Percentiles rank a stretch among this genome's conserved stretches.
These are phyloP conservation scores for Termitomyces sp. DNA, from an alignment of 768 basidiomycete species.

Conservation along the genomic window DNA sequence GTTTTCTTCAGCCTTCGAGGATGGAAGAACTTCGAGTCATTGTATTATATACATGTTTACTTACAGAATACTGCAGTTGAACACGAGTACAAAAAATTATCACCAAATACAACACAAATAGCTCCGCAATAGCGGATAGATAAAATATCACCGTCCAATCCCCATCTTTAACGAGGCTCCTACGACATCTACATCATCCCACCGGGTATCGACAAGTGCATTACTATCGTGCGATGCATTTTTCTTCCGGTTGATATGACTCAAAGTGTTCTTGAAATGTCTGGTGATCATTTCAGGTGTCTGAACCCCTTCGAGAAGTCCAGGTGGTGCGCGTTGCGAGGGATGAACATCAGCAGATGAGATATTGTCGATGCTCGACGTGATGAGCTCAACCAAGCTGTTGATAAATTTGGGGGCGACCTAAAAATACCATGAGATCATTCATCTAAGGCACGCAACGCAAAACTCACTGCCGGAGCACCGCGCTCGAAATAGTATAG, in stretches of 20 bases:
- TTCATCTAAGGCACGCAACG: neutral
- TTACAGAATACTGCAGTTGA: no score
- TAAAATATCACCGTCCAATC: conserved; percentile 41
- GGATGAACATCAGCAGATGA: conserved; percentile 85
- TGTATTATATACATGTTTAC: no score
- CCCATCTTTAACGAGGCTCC: conserved; percentile 91
- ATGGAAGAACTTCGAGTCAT: no score
- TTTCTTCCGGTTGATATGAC: conserved; percentile 79
- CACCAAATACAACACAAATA: conserved; percentile 1
- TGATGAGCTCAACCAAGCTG: conserved; percentile 92
- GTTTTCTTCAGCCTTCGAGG: no score
- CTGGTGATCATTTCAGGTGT: conserved; percentile 90
- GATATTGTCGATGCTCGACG: conserved; percentile 89
- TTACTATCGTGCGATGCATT: conserved; percentile 34
- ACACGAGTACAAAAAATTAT: conserved; percentile 6
- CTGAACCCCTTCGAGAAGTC: conserved; percentile 87
- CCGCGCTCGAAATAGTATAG: conserved; percentile 94
- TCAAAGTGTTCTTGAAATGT: conserved; percentile 89
- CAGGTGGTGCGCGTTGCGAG: conserved; percentile 79
- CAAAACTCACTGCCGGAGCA: conserved; percentile 75
- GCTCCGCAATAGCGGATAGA: neutral
- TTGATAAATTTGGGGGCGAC: conserved; percentile 95
- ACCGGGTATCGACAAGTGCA: conserved; percentile 45
- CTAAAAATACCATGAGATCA: conserved; percentile 29
- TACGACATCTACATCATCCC: conserved; percentile 85